Base-by-base conservation (phyloP, 331 rosid species). In the Telfairia occidentalis region DNA sequence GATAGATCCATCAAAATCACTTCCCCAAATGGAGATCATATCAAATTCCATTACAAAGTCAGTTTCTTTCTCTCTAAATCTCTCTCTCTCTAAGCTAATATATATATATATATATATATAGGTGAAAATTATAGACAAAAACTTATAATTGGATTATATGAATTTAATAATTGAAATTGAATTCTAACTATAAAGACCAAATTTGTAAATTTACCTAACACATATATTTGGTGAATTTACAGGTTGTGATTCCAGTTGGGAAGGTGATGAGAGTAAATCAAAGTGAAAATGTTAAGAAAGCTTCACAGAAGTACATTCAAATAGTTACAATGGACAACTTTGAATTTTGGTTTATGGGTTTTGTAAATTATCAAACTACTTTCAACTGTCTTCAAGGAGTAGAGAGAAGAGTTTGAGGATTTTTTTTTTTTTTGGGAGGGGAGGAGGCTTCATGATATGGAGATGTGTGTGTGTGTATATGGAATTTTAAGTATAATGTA, bases 1-100 rank as follows among this genome's bases (percentile, higher is more conserved):
- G 87, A 87, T 23, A 89, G 82, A 76, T 74, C 89, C 9, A 81
- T 89, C 75, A 86, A 89, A 72, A 0, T 67, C 54, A 3, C 73
- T 24, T 67, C 73, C 3, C 73, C 73, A 40, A 67, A 13, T 42
- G 73, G 73, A 18, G 15, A 61, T 18, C 45, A 61, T 34, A 1
- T 61, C 26, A 61, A 7, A 61, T 2, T 61, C 2, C 45, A 61
- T 9, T 61, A 61, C 6, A 61, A 61, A 9, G 70, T 53, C 3
- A 21, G 59, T 53, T 53, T 53, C 59, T 21, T 3, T n/a, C 26
- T n/a, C 57, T 4, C 3, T 46, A 3, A 0, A 1, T 16, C 50
- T 45, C 18, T 45, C 50, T 45, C 50, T 45, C 5, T 46, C 18
- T 1, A 40, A 40, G 2, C 12, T 40, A 40, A 40, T 40, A 8